Evolutionary conservation across 345 rosid genomes (phyloP), one percentile per base, ranked within the genome.

Genomic region (Aquilaria malaccensis): DNA sequence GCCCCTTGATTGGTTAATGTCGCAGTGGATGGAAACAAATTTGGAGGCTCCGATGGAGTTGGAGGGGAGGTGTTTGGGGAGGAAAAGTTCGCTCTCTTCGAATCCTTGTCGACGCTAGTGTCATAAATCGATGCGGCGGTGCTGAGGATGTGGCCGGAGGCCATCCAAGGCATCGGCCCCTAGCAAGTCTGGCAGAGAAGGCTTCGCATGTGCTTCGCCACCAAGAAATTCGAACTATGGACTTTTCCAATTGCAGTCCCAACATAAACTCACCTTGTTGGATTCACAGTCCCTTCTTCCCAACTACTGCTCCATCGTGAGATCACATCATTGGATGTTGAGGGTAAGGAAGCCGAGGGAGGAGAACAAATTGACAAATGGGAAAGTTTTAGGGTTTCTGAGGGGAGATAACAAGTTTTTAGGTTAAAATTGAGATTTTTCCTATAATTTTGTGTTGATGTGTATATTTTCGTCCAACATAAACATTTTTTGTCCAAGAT

Each of bases 171-270:
- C 65, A 96, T 87, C 0, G 64, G 87, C 4, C 84, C 76, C 31
- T 83, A 91, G 58, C 98, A 93, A n/a, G 67, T 76, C 50, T 76
- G 84, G 67, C 98, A 93, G 30, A 93, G 89, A 52, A 93, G 93
- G 22, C 72, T 65, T 47, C 97, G 77, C 1, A 52, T 75, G 82
- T 93, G 98, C 50, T 85, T 93, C 13, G 91, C 98, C 32, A 89
- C 98, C 9, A 93, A 79, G 56, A 93, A 93, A 41, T 93, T 93
- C 9, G 98, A 97, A 14, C 76, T 61, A 81, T 93, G 98, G 22
- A 93, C 97, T 60, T 80, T 79, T 22, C 63, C 68, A 74, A 69
- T 92, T 94, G 70, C 98, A 92, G 59, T 68, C 73, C 89, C 91
- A 87, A 61, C 98, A 92, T 45, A 89, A 68, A 56, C 72, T 77